These are phyloP conservation scores for Trametes cinnabarina DNA, from an alignment of 768 basidiomycete genomes.

Conservation along the genomic window DNA sequence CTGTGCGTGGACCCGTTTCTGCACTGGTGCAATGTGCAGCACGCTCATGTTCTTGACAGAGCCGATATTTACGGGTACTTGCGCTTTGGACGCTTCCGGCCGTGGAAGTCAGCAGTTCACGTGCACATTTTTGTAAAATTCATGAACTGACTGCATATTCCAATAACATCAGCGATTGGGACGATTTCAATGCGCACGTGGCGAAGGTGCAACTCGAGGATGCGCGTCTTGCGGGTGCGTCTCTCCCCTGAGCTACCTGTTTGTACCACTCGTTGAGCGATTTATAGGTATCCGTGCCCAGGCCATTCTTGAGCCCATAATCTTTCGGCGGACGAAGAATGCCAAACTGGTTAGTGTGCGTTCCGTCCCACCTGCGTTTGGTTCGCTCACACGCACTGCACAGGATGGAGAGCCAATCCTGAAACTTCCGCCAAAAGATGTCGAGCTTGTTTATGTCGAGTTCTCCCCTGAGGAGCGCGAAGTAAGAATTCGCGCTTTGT, in stretches of 20 bases:
- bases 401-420: slow-evolving; percentile 69
- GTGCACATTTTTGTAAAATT: neutral
- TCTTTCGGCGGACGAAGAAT: slow-evolving; percentile 75
- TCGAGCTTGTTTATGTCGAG: slow-evolving; percentile 56
- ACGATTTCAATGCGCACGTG: slow-evolving; percentile 56
- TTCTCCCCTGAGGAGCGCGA: slow-evolving; percentile 68
- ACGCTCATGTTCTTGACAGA: slow-evolving; percentile 31
- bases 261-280: neutral
- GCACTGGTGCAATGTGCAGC: neutral
- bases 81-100: slow-evolving; percentile 65
- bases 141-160: neutral
- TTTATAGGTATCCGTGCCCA: slow-evolving; percentile 55
- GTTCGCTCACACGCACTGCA: neutral
- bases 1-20: slow-evolving; percentile 39
- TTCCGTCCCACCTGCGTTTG: neutral
- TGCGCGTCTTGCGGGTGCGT: slow-evolving; percentile 58
- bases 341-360: slow-evolving; percentile 38
- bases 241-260: no score
- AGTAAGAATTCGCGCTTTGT: slow-evolving; percentile 34
- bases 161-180: slow-evolving; percentile 49
- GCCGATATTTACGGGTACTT: slow-evolving; percentile 71
- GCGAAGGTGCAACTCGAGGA: slow-evolving; percentile 53
- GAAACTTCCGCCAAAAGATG: slow-evolving; percentile 56
- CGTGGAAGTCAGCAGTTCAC: slow-evolving; percentile 47
- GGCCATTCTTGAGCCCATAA: slow-evolving; percentile 59